These are phyloP conservation scores for Neofusicoccum ribis DNA, from an alignment of 2,329 filamentous ascomycete genomes.

Conservation along the genomic window DNA sequence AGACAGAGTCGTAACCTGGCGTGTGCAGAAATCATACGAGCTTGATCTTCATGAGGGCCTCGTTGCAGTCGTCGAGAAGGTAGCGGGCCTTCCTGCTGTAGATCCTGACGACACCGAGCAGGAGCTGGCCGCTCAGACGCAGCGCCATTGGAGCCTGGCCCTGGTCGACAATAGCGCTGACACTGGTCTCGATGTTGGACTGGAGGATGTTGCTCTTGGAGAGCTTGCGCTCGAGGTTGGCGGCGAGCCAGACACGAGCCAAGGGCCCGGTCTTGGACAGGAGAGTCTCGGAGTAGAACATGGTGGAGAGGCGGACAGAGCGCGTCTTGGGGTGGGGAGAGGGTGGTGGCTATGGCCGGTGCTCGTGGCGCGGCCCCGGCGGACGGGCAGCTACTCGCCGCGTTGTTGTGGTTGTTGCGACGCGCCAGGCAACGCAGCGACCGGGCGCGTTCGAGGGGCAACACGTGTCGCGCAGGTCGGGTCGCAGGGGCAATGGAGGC, in stretches of 20 bases:
- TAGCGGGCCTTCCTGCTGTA: constrained; percentile 98
- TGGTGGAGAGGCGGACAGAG: constrained; percentile 42
- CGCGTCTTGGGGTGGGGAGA: background rate
- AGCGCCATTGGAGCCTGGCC: constrained; percentile 93
- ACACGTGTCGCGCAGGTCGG: constrained; percentile 4
- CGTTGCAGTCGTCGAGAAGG: constrained; percentile 93
- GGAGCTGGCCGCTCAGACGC: constrained; percentile 86
- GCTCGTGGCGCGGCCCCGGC: background rate
- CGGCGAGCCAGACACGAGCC: constrained; percentile 96
- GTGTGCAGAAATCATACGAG: constrained; percentile 63
- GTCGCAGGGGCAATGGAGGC: background rate
- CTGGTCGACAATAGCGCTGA: constrained; percentile 90
- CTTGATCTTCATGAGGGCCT: constrained; percentile 96
- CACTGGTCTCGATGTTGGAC: constrained; percentile 91
- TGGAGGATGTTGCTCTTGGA: constrained; percentile 95
- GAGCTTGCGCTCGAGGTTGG: constrained; percentile 97
- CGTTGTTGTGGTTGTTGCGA: constrained; percentile 18
- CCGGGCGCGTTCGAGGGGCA: constrained; percentile 15
- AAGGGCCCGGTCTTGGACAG: constrained; percentile 95
- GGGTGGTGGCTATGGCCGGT: background rate
- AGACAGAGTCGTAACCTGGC: background rate
- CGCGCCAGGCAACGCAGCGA: constrained; percentile 17
- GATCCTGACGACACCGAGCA: constrained; percentile 94
- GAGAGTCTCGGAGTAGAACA: constrained; percentile 98
- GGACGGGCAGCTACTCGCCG: constrained; percentile 12